A percentile compares a stretch with the other conserved stretches of the same genome.
These are phyloP conservation scores for Oryza rufipogon DNA, from an alignment of 176 grass and related monocot species.

Conservation along the genomic window DNA sequence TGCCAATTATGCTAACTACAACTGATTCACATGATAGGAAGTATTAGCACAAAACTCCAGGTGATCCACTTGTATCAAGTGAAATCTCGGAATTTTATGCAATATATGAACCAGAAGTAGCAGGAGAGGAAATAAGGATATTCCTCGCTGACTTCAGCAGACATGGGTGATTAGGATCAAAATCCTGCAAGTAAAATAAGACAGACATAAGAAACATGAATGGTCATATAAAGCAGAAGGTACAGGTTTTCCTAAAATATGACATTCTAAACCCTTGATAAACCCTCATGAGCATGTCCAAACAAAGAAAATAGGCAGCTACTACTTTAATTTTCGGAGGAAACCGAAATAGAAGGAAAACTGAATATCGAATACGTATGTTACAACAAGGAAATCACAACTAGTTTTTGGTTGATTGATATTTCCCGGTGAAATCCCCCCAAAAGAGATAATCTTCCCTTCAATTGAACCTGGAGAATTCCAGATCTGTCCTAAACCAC, in stretches of 20 bases:
- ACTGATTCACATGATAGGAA: conserved; percentile 66
- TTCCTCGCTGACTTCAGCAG: conserved; percentile 59
- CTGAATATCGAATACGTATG: neutral
- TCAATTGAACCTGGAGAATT: neutral
- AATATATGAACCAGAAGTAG: conserved; percentile 83
- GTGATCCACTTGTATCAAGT: conserved; percentile 62
- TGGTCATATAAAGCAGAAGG: neutral
- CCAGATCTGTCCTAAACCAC: neutral
- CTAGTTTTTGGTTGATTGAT: neutral
- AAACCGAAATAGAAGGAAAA: neutral
- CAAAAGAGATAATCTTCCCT: neutral
- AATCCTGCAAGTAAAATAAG: conserved; percentile 33
- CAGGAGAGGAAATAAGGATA: conserved; percentile 60
- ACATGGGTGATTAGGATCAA: conserved; percentile 58
- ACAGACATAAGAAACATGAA: neutral
- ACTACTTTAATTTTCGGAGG: neutral
- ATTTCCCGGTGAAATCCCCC: neutral
- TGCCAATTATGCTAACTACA: conserved; percentile 58
- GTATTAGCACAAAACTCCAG: conserved; percentile 59
- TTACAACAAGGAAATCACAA: neutral
- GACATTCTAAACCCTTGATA: neutral
- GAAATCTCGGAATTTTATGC: conserved; percentile 70
- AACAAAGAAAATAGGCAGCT: neutral
- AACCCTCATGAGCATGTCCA: neutral
- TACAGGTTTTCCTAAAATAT: neutral